A percentile compares a stretch with the other conserved stretches of the same genome.
Evolutionary conservation across 2,329 filamentous ascomycete genomes (phyloP).

Genomic region (Clathrospora elynae): DNA sequence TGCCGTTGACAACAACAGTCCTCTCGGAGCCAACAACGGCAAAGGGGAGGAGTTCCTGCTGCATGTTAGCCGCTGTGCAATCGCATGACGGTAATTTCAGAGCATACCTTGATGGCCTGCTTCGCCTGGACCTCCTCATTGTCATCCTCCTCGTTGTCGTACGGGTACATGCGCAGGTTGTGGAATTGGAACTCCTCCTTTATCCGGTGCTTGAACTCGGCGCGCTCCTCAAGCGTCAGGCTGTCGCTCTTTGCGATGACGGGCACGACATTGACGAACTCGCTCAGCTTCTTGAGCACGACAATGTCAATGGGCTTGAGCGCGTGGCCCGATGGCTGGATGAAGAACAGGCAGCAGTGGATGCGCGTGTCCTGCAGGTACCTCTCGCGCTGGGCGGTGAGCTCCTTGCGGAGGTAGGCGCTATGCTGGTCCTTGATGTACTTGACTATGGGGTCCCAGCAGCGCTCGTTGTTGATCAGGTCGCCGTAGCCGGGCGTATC

Average conservation of each 20-base stretch:
- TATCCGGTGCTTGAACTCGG: constrained; percentile 95
- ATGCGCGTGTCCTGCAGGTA: constrained; percentile 99
- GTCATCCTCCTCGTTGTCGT: constrained; percentile 98
- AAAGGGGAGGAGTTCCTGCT: constrained; percentile 88
- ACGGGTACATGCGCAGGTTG: constrained; percentile 99
- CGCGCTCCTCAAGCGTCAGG: constrained; percentile 91
- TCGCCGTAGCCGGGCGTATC: constrained; percentile 98
- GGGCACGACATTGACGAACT: constrained; percentile 98
- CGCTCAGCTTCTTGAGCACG: constrained; percentile 98
- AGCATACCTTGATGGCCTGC: constrained; percentile 87
- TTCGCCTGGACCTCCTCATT: constrained; percentile 94
- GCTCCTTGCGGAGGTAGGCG: constrained; percentile 97
- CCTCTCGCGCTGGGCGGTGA: constrained; percentile 96
- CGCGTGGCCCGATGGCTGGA: constrained; percentile 96
- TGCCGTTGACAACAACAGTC: constrained; percentile 95
- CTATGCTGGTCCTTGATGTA: constrained; percentile 99
- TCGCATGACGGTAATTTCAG: neutral
- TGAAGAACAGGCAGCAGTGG: constrained; percentile 99
- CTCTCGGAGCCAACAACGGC: constrained; percentile 98
- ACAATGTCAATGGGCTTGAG: constrained; percentile 99
- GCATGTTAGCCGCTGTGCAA: constrained; percentile 41
- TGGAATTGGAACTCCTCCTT: constrained; percentile 99
- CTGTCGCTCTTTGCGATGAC: constrained; percentile 99
- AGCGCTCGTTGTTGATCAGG: constrained; percentile 99
- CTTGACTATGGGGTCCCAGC: constrained; percentile 99